Percentiles rank a stretch among this genome's conserved stretches.
Conservation (phyloP, 2,329 filamentous ascomycete genomes). For the Aureobasidium sp. region DNA sequence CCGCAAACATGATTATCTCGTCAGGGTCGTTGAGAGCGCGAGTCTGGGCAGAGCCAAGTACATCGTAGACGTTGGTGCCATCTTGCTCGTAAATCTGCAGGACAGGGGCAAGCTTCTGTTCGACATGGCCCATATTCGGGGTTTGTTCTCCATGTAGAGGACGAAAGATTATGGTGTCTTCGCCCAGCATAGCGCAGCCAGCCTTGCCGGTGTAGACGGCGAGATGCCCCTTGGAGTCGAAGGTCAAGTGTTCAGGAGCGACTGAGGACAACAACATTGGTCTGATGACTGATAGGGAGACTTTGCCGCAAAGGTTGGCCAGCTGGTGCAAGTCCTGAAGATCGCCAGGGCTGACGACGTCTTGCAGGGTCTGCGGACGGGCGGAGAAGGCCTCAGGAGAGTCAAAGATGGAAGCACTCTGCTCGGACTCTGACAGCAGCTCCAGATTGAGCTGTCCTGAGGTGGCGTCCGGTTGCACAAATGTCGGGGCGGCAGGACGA, state of each 20-base stretch:
- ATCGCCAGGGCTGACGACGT: slow-evolving; percentile 15
- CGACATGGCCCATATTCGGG: slow-evolving; percentile 29
- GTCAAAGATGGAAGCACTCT: neutral
- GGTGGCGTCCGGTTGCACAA: neutral
- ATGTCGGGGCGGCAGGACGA: neutral
- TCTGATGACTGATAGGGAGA: slow-evolving; percentile 25
- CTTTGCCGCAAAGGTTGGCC: slow-evolving; percentile 26
- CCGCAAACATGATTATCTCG: slow-evolving; percentile 29
- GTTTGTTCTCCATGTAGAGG: slow-evolving; percentile 26
- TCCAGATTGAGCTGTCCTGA: neutral
- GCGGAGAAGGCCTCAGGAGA: neutral
- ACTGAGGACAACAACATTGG: slow-evolving; percentile 24
- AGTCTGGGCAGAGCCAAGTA: slow-evolving; percentile 24
- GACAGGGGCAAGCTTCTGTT: slow-evolving; percentile 29
- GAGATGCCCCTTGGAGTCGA: slow-evolving; percentile 28
- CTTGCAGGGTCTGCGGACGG: neutral
- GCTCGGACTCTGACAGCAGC: neutral
- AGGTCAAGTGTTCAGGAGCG: slow-evolving; percentile 27
- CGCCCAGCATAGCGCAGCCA: slow-evolving; percentile 25
- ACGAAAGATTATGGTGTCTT: slow-evolving; percentile 29
- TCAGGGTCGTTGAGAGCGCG: slow-evolving; percentile 25
- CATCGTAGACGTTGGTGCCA: slow-evolving; percentile 30
- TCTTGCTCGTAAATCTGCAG: slow-evolving; percentile 25
- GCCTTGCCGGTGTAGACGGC: slow-evolving; percentile 31
- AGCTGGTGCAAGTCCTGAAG: slow-evolving; percentile 24